Evolutionary conservation across 352 stramenopile species (phyloP), one percentile per base, ranked within the genome.

Genomic region (Hyaloperonospora arabidopsidis): DNA sequence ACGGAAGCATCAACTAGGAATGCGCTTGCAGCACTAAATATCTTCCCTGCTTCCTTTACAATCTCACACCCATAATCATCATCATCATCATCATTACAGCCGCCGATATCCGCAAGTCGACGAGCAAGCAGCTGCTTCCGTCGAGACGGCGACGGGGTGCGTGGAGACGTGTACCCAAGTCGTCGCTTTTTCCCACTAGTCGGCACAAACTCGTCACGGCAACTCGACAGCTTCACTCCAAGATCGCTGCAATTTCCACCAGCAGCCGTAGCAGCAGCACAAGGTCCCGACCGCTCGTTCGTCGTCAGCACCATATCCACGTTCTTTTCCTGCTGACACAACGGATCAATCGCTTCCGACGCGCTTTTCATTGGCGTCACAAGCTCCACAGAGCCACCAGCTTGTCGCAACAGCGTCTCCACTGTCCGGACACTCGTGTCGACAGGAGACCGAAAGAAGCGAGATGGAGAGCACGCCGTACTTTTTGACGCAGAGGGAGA

Each of bases 31-130:
- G 15, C 19, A 44, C 5, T 19, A 44, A 5, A 22, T 14, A 12
- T 44, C 19, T 44, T 4, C 25, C 4, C 35, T 3, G 32, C 49
- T 18, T 32, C 49, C 23, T 51, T 23, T 51, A 47, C 22, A 49
- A 45, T 38, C 17, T 60, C 19, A 21, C 40, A 36, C 13, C 60
- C 18, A 0, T 57, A 50, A 5, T 66, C 51, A 14, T 66, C 46
- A n/a, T 77, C 66, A 46, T 4, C 8, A 32, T 32, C 25, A 8
- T n/a, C n/a, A n/a, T n/a, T 32, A 32, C 4, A 84, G 77, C 15
- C n/a, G n/a, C n/a, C n/a, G n/a, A 61, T 53, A 6, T 72, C 58
- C 23, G 68, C 70, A 12, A 77, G 45, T 18, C 63, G 63, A 48
- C 63, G 54, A 19, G 65, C 65, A 12, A 79, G 54, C n/a, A 63